Conservation (phyloP, 1,284 basidiomycete genomes). For the Omphalotus olearius region DNA sequence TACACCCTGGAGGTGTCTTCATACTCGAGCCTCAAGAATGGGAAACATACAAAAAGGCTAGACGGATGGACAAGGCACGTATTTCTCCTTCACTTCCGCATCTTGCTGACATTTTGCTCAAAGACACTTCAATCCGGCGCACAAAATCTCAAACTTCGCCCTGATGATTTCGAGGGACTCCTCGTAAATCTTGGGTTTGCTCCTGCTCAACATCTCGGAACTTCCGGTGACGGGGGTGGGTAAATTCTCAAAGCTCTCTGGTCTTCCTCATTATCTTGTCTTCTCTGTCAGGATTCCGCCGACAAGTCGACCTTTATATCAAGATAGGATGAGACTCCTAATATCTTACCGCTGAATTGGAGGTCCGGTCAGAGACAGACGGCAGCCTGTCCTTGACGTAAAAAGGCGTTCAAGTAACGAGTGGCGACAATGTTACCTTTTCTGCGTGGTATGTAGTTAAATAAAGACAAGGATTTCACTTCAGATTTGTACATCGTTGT, state of each 20-base stretch:
- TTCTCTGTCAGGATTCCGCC: slow-evolving; percentile 22
- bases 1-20: slow-evolving; percentile 57
- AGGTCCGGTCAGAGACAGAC: too few relatives aligned
- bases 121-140: slow-evolving; percentile 57
- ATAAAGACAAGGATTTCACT: too few relatives aligned
- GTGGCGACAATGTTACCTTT: too few relatives aligned
- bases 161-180: slow-evolving; percentile 53
- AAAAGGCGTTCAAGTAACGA: too few relatives aligned
- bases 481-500: too few relatives aligned
- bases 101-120: background rate
- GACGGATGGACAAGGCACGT: slow-evolving; percentile 56
- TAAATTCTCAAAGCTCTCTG: background rate
- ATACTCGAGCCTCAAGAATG: slow-evolving; percentile 77
- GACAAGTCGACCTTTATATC: slow-evolving; percentile 26
- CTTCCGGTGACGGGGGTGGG: slow-evolving; percentile 55
- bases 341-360: too few relatives aligned
- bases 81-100: background rate
- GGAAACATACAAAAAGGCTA: slow-evolving; percentile 74
- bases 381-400: too few relatives aligned
- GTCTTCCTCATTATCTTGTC: background rate
- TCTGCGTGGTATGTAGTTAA: too few relatives aligned
- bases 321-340: slow-evolving; percentile 9
- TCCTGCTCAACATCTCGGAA: slow-evolving; percentile 44
- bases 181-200: slow-evolving; percentile 61
- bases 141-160: slow-evolving; percentile 49